These are phyloP conservation scores for Tetrahymena thermophila DNA, from an alignment of 73 alveolate species.

Conservation along the genomic window DNA sequence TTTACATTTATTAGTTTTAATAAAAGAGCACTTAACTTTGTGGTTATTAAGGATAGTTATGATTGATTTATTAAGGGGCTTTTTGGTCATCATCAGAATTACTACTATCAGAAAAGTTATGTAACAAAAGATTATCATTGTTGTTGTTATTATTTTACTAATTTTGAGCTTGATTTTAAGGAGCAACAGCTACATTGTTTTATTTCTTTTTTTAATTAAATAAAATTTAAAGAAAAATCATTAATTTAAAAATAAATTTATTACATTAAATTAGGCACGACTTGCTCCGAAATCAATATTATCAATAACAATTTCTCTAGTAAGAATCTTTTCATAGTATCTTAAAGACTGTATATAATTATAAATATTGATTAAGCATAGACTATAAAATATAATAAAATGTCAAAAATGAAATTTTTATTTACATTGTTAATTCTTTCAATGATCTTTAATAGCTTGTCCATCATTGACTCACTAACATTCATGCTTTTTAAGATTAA, in stretches of 20 bases:
- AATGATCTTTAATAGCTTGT: background rate
- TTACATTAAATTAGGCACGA: background rate
- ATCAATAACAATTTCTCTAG: background rate
- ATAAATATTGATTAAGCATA: too few relatives aligned
- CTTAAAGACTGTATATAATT: background rate
- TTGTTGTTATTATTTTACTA: background rate
- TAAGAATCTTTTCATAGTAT: background rate
- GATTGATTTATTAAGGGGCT: background rate
- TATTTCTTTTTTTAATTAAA: background rate
- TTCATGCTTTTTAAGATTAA: background rate
- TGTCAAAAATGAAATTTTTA: background rate
- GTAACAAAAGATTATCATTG: background rate
- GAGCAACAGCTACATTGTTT: background rate
- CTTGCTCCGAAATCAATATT: background rate
- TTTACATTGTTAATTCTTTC: background rate
- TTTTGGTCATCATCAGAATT: background rate
- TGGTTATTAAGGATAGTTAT: background rate
- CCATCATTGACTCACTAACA: background rate
- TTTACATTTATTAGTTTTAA: background rate
- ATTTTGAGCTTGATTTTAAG: background rate
- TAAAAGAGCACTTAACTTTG: background rate
- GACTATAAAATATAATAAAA: background rate
- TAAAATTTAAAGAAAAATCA: background rate
- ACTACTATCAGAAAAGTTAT: background rate
- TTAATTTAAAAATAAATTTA: background rate